Percentiles rank a stretch among this genome's conserved stretches.
These are phyloP conservation scores for Penicillium macrosclerotiorum DNA, from an alignment of 495 filamentous ascomycete species.

Conservation along the genomic window DNA sequence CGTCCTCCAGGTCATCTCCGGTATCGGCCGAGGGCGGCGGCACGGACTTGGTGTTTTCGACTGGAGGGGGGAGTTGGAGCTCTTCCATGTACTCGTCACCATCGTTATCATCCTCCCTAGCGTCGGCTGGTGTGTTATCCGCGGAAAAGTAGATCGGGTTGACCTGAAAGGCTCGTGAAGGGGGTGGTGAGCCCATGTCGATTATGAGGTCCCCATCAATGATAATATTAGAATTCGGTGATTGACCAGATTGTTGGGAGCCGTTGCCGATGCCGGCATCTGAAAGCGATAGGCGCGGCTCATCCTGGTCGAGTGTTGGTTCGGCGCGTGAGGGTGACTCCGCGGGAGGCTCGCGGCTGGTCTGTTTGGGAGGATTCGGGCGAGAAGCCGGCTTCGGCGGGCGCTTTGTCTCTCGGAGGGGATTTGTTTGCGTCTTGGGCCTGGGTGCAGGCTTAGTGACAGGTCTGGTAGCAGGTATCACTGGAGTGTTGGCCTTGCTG, in stretches of 20 bases:
- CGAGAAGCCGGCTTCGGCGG: conserved; percentile 17
- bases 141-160: conserved; percentile 45
- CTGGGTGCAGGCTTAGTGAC: conserved; percentile 28
- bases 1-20: conserved; percentile 36
- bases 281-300: conserved; percentile 26
- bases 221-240: conserved; percentile 46
- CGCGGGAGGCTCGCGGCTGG: conserved; percentile 8
- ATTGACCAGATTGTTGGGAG: conserved; percentile 37
- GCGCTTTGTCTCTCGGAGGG: conserved; percentile 32
- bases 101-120: conserved; percentile 29
- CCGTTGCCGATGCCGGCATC: conserved; percentile 32
- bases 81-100: conserved; percentile 42
- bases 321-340: conserved; percentile 16
- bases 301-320: conserved; percentile 17
- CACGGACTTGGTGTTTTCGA: conserved; percentile 15
- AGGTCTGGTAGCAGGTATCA: conserved; percentile 28
- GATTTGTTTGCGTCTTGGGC: conserved; percentile 35
- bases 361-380: conserved; percentile 11
- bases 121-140: conserved; percentile 36
- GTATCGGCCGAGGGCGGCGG: background rate
- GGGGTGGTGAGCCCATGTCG: conserved; percentile 50
- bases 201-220: conserved; percentile 50
- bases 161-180: conserved; percentile 34
- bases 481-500: conserved; percentile 35
- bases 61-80: conserved; percentile 42